These are phyloP conservation scores for Penicillium canescens DNA, from an alignment of 495 filamentous ascomycete genomes.

Conservation along the genomic window DNA sequence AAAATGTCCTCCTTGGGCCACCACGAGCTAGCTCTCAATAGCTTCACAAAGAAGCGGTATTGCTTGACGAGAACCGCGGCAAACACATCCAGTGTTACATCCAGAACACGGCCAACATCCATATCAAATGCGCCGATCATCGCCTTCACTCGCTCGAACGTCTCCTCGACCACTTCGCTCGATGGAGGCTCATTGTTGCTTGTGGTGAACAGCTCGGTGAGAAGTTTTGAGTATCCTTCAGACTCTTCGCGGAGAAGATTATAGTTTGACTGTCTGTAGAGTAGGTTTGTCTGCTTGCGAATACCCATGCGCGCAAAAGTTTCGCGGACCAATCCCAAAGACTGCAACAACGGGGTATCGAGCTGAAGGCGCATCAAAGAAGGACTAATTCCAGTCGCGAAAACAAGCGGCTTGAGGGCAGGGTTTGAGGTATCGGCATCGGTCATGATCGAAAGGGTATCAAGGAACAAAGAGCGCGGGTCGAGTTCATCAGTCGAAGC, in stretches of 20 bases:
- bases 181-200: constrained; percentile 61
- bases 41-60: constrained; percentile 88
- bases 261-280: constrained; percentile 95
- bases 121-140: constrained; percentile 91
- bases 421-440: constrained; percentile 57
- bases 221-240: constrained; percentile 88
- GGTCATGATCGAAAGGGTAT: constrained; percentile 73
- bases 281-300: constrained; percentile 83
- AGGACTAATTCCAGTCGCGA: constrained; percentile 69
- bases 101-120: constrained; percentile 90
- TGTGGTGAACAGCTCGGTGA: constrained; percentile 86
- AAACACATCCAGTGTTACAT: constrained; percentile 88
- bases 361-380: constrained; percentile 76
- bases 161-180: constrained; percentile 64
- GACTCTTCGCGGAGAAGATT: constrained; percentile 95
- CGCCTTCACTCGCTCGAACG: constrained; percentile 81
- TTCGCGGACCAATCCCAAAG: constrained; percentile 75
- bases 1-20: constrained; percentile 71
- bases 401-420: constrained; percentile 55
- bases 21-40: constrained; percentile 90
- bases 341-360: constrained; percentile 72
- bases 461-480: constrained; percentile 72
- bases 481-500: constrained; percentile 48
- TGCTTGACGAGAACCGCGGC: constrained; percentile 82
- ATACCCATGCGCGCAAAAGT: constrained; percentile 82